Percentiles rank a stretch among this genome's conserved stretches.
Conservation (phyloP, 176 grass and related monocot species). For the Tillandsia fasciculata region DNA sequence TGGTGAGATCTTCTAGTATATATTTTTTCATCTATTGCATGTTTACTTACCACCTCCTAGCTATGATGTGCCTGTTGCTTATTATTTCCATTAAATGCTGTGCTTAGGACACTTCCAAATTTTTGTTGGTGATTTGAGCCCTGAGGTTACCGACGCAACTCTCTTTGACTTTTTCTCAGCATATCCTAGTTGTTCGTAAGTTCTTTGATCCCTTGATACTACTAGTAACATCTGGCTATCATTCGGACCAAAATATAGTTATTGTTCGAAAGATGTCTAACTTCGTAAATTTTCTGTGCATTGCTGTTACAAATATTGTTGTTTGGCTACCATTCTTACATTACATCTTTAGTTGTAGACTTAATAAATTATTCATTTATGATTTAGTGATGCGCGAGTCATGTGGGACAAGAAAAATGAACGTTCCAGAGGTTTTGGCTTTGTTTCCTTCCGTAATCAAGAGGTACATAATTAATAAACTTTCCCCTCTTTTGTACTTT, state of each 20-base stretch:
- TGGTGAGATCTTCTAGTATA: slow-evolving; percentile 25
- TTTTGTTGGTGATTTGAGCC: slow-evolving; percentile 93
- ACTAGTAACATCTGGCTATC: slow-evolving; percentile 14
- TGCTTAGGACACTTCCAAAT: slow-evolving; percentile 85
- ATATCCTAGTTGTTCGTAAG: slow-evolving; percentile 86
- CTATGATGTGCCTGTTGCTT: slow-evolving; percentile 14
- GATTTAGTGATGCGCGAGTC: slow-evolving; percentile 64
- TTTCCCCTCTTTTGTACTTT: slow-evolving; percentile 14
- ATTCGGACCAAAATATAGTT: background rate
- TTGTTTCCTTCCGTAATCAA: slow-evolving; percentile 77
- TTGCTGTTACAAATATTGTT: background rate
- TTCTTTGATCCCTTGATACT: slow-evolving; percentile 28
- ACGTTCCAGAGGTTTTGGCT: slow-evolving; percentile 82
- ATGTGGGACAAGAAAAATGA: slow-evolving; percentile 94
- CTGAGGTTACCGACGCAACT: slow-evolving; percentile 81
- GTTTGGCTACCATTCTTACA: background rate
- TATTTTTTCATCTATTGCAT: background rate
- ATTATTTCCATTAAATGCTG: slow-evolving; percentile 25
- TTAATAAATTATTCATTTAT: slow-evolving; percentile 23
- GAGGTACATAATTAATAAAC: slow-evolving; percentile 32
- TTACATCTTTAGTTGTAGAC: background rate
- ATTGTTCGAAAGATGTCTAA: background rate
- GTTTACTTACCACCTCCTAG: slow-evolving; percentile 3
- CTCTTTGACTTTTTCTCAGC: slow-evolving; percentile 84
- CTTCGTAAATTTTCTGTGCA: background rate